Base-by-base conservation (phyloP, 2,329 filamentous ascomycete species). In the Lasiodiplodia theobromae region DNA sequence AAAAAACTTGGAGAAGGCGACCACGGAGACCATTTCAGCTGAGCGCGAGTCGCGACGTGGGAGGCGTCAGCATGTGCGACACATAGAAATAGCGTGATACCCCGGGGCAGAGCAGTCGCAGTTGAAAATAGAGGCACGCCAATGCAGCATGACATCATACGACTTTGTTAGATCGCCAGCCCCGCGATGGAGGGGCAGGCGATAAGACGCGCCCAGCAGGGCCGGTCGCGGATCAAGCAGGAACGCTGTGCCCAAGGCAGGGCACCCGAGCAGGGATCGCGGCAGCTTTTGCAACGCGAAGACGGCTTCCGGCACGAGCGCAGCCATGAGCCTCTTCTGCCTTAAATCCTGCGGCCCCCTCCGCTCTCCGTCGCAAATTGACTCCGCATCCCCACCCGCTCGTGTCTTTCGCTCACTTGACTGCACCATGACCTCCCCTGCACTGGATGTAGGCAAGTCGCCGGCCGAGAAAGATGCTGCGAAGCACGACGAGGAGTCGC, bases 21-120 rank as follows among this genome's bases (percentile, higher is more conserved):
- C 70, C 80, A 82, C 70, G 81, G 81, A 0, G 90, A 92, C 77
- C 89, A 91, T 70, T 92, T 92, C 71, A 90, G 87, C 71, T 89
- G 77, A 82, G 64, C 14, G 64, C 34, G 56, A 40, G 56, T 40
- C 56, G 51, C 25, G 47, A 64, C 60, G 60, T 38, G 44, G 23
- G 60, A 64, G 60, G 60, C 60, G 60, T 52, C 60, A 25, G 31
- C 60, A 53, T 52, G 60, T 64, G 31, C 47, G 60, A 64, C 60
- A 64, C 47, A 52, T 52, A 14, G 47, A 64, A 7, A 34, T 38
- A 64, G 60, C 47, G 60, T 52, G 60, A 64, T 64, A 64, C 51
- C 64, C 60, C 60, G 16, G 28, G 58, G 16, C 31, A n/a, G 44
- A 52, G 60, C n/a, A 52, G 60, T 8, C n/a, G 47, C 28, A 63